Evolutionary conservation across 108 stramenopile species (phyloP).

Genomic region (Nitzschia putrida): DNA sequence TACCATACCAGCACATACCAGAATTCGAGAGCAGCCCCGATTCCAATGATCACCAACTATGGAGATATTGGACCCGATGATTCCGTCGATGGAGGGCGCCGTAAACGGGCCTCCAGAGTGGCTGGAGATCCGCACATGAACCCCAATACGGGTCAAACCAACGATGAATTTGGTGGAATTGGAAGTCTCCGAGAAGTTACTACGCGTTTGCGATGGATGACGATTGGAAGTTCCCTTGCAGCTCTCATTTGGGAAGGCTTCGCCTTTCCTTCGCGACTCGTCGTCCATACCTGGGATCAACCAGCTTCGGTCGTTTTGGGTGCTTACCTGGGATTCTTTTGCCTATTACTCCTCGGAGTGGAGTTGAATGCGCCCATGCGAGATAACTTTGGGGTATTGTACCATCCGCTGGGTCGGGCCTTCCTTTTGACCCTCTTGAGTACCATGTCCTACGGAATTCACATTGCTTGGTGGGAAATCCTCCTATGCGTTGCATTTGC

Average conservation of each 20-base stretch:
- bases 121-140: conserved; percentile 37
- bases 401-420: conserved; percentile 40
- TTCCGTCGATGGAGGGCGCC: background rate
- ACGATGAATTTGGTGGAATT: conserved; percentile 36
- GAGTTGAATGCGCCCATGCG: conserved; percentile 39
- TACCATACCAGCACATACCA: conserved; percentile 12
- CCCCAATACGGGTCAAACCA: conserved; percentile 49
- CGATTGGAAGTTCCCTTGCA: conserved; percentile 26
- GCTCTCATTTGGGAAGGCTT: conserved; percentile 43
- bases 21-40: conserved; percentile 17
- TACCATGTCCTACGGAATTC: conserved; percentile 36
- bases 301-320: conserved; percentile 32
- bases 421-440: conserved; percentile 34
- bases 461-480: conserved; percentile 36
- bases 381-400: conserved; percentile 48
- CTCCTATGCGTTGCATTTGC: conserved; percentile 30
- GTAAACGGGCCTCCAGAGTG: background rate
- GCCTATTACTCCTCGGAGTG: conserved; percentile 30
- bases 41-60: conserved; percentile 26
- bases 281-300: conserved; percentile 25
- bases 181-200: conserved; percentile 36
- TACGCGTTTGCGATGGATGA: conserved; percentile 31
- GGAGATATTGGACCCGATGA: background rate
- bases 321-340: conserved; percentile 37
- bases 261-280: conserved; percentile 38